These are phyloP conservation scores for Ambrosiella xylebori DNA, from an alignment of 2,329 filamentous ascomycete species.

Conservation along the genomic window DNA sequence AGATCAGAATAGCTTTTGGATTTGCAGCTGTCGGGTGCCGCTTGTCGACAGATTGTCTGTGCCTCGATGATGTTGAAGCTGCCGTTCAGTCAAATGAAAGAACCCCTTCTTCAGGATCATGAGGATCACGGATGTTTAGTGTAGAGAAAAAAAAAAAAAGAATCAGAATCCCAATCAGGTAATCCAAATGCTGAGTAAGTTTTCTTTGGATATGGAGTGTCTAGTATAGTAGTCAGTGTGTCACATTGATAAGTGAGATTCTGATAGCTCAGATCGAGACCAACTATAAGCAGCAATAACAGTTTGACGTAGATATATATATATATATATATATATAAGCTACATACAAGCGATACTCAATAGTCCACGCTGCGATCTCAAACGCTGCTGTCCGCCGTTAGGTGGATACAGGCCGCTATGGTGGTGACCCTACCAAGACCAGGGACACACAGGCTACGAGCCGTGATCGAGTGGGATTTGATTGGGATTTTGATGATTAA, in stretches of 20 bases:
- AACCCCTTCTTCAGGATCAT: neutral
- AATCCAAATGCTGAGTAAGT: too few relatives aligned
- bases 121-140: neutral
- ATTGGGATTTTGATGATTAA: neutral
- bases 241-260: too few relatives aligned
- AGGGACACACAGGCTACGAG: neutral
- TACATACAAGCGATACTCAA: too few relatives aligned
- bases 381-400: neutral
- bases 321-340: too few relatives aligned
- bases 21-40: neutral
- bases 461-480: neutral
- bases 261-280: too few relatives aligned
- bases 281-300: too few relatives aligned
- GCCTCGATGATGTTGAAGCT: neutral
- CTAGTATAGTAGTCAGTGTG: too few relatives aligned
- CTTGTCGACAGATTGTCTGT: neutral
- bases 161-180: neutral
- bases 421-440: neutral
- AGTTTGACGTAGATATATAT: too few relatives aligned
- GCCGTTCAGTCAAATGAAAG: neutral
- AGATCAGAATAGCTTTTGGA: neutral
- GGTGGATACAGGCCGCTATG: neutral
- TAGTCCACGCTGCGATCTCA: neutral
- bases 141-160: neutral
- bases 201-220: too few relatives aligned